Evolutionary conservation across 2,329 filamentous ascomycete genomes (phyloP), one percentile per base, ranked within the genome.

Genomic region (Chaetomiaceae sp.): DNA sequence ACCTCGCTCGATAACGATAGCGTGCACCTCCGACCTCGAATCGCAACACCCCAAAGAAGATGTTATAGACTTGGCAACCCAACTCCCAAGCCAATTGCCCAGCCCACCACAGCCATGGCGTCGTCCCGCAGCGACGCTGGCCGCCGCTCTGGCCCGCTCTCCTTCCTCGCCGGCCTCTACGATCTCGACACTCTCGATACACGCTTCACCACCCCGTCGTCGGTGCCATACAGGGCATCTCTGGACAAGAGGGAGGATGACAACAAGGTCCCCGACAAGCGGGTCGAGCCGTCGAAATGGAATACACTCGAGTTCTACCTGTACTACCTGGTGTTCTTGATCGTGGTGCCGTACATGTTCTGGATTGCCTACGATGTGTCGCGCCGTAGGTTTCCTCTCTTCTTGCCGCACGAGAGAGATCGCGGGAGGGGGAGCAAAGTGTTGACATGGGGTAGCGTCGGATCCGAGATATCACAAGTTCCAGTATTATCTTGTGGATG

Each of bases 301-400:
- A 81, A 77, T 20, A 95, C 90, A 0, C 77, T 79, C 3, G 93
- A 99, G 70, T 97, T 93, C 72, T 86, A 82, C 65, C 60, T 90
- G 48, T 97, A 99, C 72, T 86, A 84, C 60, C 42, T 86, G 17
- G 70, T 88, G 58, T 80, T 96, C 60, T 55, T 77, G 25, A 65
- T 80, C 5, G 76, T 75, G 49, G 76, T 97, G 21, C 89, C 89
- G 8, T 78, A 83, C 62, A 99, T 99, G 91, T 89, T 96, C 70
- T 95, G 89, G 74, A 76, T 85, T n/a, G 85, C 86, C 9, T 87
- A 90, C 59, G 81, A 88, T 70, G 89, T 95, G 40, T 99, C 93
- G 20, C 80, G 84, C 70, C 79, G 91, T 91, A 69, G 51, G 76
- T 73, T 35, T 3, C 30, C 37, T 39, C 21, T n/a, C 23, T 9